Conservation (phyloP, 108 stramenopile species). For the Cyclotella sp. region DNA sequence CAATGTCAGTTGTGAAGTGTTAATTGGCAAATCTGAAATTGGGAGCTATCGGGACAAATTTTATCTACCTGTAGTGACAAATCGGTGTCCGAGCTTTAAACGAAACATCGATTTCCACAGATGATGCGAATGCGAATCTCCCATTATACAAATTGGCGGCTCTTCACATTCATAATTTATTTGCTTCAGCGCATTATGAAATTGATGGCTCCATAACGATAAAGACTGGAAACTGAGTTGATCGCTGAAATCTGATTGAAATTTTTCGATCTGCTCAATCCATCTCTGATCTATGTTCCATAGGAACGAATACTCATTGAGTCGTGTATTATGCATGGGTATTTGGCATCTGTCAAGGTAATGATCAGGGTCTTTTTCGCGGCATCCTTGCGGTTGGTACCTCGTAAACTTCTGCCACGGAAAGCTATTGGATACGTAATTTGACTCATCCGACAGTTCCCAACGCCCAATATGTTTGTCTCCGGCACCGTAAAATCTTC, state of each 20-base stretch:
- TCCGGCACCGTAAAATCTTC: not conserved
- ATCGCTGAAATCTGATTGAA: not conserved
- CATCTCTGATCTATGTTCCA: conserved; percentile 3
- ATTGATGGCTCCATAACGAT: too few relatives aligned
- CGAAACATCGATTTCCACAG: not conserved
- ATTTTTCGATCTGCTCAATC: not conserved
- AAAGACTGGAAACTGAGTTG: too few relatives aligned
- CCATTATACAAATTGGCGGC: not conserved
- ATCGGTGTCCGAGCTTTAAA: conserved; percentile 6
- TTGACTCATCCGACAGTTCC: not conserved
- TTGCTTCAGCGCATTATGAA: too few relatives aligned
- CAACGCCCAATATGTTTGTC: not conserved
- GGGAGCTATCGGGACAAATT: not conserved
- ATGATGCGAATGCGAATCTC: conserved; percentile 1
- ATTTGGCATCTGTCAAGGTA: not conserved
- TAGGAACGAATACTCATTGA: not conserved
- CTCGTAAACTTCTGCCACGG: not conserved
- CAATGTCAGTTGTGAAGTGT: not conserved
- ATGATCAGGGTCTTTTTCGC: not conserved
- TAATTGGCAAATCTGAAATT: not conserved
- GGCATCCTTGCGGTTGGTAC: conserved; percentile 10
- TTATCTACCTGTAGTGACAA: not conserved
- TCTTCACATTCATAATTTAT: not conserved
- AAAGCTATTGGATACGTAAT: not conserved
- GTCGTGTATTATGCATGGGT: not conserved